Conservation (phyloP, 2,329 filamentous ascomycete genomes). For the Cordyceps fumosorosea region DNA sequence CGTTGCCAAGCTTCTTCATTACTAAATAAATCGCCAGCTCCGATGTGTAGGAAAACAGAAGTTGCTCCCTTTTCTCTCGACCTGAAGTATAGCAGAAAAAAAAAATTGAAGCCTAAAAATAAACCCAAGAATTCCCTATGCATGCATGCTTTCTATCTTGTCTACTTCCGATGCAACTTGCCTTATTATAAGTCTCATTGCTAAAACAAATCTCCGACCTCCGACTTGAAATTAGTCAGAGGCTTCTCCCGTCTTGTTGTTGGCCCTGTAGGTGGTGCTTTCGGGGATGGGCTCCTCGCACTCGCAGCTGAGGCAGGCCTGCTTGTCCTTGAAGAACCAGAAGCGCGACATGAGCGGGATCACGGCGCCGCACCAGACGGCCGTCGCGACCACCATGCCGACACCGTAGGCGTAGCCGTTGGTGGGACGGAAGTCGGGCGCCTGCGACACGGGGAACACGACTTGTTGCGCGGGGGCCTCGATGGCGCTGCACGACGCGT, state of each 20-base stretch:
- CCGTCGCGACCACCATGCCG: conserved; percentile 9
- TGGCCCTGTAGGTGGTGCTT: neutral
- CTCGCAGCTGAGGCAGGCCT: neutral
- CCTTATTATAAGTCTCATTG: no score
- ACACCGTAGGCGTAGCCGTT: conserved; percentile 11
- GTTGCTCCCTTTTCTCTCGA: neutral
- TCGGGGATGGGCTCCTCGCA: conserved; percentile 1
- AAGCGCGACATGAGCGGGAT: conserved; percentile 9
- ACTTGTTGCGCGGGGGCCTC: conserved; percentile 13
- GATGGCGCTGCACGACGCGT: neutral
- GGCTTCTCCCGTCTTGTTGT: neutral
- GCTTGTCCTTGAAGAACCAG: conserved; percentile 6
- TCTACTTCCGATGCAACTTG: neutral
- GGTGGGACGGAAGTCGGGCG: conserved; percentile 7
- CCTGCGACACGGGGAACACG: conserved; percentile 7
- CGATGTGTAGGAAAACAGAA: neutral
- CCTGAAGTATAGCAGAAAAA: neutral
- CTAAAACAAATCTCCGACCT: no score
- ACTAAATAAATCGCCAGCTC: neutral
- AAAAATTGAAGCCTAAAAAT: neutral
- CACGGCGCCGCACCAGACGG: conserved; percentile 8
- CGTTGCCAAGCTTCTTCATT: neutral
- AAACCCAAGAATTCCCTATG: neutral
- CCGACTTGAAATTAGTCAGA: neutral
- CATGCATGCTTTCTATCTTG: neutral